A percentile compares a stretch with the other conserved stretches of the same genome.
phyloP scores from a whole-genome alignment of 352 stramenopile genomes.

The Phytophthora meadii region DNA sequence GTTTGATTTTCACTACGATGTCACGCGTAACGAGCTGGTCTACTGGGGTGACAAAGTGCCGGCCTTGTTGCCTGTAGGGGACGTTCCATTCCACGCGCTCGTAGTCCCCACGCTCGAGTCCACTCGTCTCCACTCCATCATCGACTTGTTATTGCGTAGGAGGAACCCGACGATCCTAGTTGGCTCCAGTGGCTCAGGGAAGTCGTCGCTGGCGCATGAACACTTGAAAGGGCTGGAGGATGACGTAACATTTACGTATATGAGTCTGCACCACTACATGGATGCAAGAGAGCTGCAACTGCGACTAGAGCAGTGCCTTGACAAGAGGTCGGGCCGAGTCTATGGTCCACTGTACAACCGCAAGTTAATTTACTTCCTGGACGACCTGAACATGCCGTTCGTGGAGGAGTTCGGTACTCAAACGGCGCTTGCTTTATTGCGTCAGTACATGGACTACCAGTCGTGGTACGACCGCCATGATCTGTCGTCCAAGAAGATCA shows the following conservation, averaged over 20 bases:
- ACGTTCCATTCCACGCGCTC: conserved; percentile 67
- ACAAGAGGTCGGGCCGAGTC: conserved; percentile 88
- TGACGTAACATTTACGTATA: conserved; percentile 53
- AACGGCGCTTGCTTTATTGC: conserved; percentile 86
- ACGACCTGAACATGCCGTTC: conserved; percentile 92
- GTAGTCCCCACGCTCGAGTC: conserved; percentile 84
- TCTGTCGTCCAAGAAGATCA: conserved; percentile 84
- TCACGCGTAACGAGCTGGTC: conserved; percentile 75
- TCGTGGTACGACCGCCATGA: conserved; percentile 93
- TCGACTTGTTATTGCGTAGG: conserved; percentile 60
- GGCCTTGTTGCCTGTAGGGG: conserved; percentile 30
- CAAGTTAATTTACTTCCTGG: conserved; percentile 89
- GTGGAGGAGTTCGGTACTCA: conserved; percentile 92
- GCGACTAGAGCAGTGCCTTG: conserved; percentile 81
- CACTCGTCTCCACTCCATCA: conserved; percentile 66
- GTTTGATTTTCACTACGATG: conserved; percentile 87
- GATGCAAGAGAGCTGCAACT: conserved; percentile 79
- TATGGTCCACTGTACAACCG: conserved; percentile 86
- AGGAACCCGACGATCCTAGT: conserved; percentile 77
- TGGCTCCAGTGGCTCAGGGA: conserved; percentile 84
- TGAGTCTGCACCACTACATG: conserved; percentile 92
- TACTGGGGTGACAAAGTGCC: conserved; percentile 80
- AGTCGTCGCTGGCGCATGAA: conserved; percentile 80
- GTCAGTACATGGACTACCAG: conserved; percentile 93
- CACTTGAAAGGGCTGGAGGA: conserved; percentile 79